Evolutionary conservation across 441 rosid genomes (phyloP).

Genomic region (Biscutella laevigata): DNA sequence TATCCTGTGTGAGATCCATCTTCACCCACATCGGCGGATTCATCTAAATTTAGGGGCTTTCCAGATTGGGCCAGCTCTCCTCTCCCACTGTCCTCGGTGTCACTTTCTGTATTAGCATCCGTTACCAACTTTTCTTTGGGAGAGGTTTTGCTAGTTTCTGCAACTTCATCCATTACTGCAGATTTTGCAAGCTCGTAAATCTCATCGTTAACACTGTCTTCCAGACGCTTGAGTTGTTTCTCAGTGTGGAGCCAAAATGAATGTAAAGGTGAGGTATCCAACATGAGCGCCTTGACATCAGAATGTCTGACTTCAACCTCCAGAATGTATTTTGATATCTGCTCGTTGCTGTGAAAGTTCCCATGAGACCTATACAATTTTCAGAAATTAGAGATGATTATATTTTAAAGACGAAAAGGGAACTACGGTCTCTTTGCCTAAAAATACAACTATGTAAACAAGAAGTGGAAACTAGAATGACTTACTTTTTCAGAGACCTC

Average conservation of each 20-base stretch:
- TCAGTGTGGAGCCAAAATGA: conserved; percentile 85
- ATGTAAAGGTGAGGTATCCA: conserved; percentile 43
- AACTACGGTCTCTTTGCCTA: not conserved
- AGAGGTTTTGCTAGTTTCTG: conserved; percentile 26
- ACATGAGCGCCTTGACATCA: conserved; percentile 61
- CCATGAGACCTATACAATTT: conserved; percentile 47
- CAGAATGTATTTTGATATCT: conserved; percentile 45
- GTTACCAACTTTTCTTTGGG: conserved; percentile 26
- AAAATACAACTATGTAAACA: not conserved
- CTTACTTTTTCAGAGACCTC: conserved; percentile 68
- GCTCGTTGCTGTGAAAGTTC: conserved; percentile 36
- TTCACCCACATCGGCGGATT: conserved; percentile 11
- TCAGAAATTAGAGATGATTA: conserved; percentile 16
- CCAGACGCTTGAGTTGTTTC: conserved; percentile 59
- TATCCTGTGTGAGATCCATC: conserved; percentile 30
- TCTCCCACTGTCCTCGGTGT: conserved; percentile 26
- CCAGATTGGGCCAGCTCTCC: conserved; percentile 24
- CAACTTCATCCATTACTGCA: conserved; percentile 48
- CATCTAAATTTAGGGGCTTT: conserved; percentile 26
- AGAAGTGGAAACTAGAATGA: conserved; percentile 11
- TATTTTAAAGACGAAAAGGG: not conserved
- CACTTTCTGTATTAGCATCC: conserved; percentile 26
- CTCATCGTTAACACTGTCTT: conserved; percentile 50
- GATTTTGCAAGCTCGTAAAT: conserved; percentile 58
- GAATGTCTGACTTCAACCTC: conserved; percentile 80